A percentile compares a stretch with the other conserved stretches of the same genome.
Evolutionary conservation across 768 basidiomycete species (phyloP).

Genomic region (Piloderma croceum): DNA sequence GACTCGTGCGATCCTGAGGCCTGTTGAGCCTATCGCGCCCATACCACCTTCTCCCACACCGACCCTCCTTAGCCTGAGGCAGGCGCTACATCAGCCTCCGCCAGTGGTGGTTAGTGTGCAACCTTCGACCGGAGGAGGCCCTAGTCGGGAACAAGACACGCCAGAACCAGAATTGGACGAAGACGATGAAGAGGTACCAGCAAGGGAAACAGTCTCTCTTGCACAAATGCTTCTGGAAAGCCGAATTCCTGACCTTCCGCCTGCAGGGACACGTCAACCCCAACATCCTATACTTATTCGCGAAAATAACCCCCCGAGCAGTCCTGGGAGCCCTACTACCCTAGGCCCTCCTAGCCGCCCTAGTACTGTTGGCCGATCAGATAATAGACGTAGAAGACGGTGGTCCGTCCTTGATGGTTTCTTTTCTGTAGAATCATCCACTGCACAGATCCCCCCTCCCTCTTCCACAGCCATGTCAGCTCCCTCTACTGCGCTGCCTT

Average conservation of each 20-base stretch:
- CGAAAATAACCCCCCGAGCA: conserved; percentile 41
- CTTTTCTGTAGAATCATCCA: conserved; percentile 16
- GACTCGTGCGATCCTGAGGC: conserved; percentile 29
- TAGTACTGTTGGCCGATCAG: conserved; percentile 24
- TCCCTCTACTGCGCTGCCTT: not conserved
- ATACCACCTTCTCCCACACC: conserved; percentile 56
- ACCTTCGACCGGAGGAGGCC: conserved; percentile 10
- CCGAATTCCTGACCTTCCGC: conserved; percentile 68
- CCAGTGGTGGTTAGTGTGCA: conserved; percentile 20
- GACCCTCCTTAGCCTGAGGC: conserved; percentile 59
- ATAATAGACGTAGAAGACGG: conserved; percentile 48
- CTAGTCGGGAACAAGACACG: conserved; percentile 26
- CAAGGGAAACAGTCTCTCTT: conserved; percentile 61
- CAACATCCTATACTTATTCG: conserved; percentile 67
- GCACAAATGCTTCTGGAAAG: conserved; percentile 75
- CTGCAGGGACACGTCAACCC: conserved; percentile 55
- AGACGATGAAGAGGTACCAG: conserved; percentile 50
- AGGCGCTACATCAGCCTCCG: conserved; percentile 53
- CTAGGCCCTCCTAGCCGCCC: conserved; percentile 36
- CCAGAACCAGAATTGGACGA: conserved; percentile 47
- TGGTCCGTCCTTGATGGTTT: conserved; percentile 67
- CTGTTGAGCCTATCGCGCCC: conserved; percentile 29
- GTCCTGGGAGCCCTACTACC: conserved; percentile 41
- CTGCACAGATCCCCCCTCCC: not conserved
- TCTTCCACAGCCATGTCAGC: not conserved